Percentiles rank a stretch among this genome's conserved stretches.
These are phyloP conservation scores for Syzygium aqueum DNA, from an alignment of 345 rosid genomes.

Conservation along the genomic window DNA sequence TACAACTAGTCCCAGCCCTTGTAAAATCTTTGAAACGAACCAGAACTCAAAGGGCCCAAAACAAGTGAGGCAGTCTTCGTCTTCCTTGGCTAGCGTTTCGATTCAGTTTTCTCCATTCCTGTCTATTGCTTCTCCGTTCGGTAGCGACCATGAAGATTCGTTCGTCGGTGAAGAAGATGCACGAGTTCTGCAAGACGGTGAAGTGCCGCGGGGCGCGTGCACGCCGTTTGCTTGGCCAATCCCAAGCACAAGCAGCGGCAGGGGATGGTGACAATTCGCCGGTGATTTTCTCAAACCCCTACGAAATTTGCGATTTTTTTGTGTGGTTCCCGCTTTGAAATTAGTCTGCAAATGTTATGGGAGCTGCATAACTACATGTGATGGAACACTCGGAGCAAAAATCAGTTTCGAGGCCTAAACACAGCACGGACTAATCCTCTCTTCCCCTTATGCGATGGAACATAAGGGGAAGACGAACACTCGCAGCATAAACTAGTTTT, in stretches of 20 bases:
- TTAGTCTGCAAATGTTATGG: neutral
- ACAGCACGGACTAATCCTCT: neutral
- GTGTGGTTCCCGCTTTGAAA: neutral
- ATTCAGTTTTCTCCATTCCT: no score
- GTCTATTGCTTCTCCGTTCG: no score
- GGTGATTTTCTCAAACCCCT: slow-evolving; percentile 7
- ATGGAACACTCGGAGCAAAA: neutral
- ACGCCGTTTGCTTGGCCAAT: slow-evolving; percentile 64
- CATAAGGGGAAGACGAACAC: neutral
- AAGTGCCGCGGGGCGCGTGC: slow-evolving; percentile 82
- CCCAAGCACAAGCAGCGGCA: slow-evolving; percentile 97
- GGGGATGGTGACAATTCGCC: slow-evolving; percentile 53
- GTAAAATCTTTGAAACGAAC: no score
- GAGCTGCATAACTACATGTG: neutral
- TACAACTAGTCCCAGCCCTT: no score
- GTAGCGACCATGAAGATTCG: no score
- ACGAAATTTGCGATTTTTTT: neutral
- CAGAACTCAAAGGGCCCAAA: no score
- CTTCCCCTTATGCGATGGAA: neutral
- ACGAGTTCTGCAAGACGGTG: slow-evolving; percentile 20
- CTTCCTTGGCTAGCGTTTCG: no score
- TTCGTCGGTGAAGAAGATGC: no score
- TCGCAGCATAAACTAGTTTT: neutral
- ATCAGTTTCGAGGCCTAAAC: neutral
- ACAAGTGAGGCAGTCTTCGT: no score